Conservation (phyloP, 352 stramenopile genomes). For the Phytophthora pistaciae region DNA sequence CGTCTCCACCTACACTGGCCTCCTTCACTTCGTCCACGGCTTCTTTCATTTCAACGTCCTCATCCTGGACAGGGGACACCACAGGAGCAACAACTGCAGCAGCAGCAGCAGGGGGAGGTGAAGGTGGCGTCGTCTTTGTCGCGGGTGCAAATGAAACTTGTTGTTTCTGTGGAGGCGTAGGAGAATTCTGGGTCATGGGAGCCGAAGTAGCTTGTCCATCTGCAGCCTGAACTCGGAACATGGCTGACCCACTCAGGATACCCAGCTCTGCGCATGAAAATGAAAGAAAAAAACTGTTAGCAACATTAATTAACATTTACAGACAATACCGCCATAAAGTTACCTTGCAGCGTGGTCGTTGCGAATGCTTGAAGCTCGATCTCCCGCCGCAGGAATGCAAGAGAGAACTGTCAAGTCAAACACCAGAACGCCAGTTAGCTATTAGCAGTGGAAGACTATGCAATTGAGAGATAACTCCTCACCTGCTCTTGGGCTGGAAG, state of each 20-base stretch:
- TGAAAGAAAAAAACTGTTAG: background rate
- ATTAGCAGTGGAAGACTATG: background rate
- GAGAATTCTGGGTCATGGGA: background rate
- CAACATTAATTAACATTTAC: background rate
- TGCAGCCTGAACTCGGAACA: conserved; percentile 76
- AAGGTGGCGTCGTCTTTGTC: background rate
- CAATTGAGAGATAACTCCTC: background rate
- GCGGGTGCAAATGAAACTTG: conserved; percentile 29
- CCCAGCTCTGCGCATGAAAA: conserved; percentile 61
- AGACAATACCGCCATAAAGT: background rate
- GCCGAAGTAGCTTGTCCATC: conserved; percentile 10
- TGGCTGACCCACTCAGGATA: conserved; percentile 83
- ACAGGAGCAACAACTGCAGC: background rate
- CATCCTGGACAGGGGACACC: conserved; percentile 2
- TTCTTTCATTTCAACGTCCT: conserved; percentile 69
- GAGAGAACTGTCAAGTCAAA: conserved; percentile 75
- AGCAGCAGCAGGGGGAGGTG: background rate
- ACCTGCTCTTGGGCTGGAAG: conserved; percentile 57
- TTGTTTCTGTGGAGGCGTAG: conserved; percentile 5
- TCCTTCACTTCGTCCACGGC: conserved; percentile 1
- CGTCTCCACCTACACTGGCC: background rate
- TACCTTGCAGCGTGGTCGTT: conserved; percentile 77
- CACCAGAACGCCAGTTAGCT: conserved; percentile 12
- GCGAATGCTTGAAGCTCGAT: conserved; percentile 60
- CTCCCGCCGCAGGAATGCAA: conserved; percentile 85